Conservation (phyloP, 305 asterid species). For the Rubia balearica region DNA sequence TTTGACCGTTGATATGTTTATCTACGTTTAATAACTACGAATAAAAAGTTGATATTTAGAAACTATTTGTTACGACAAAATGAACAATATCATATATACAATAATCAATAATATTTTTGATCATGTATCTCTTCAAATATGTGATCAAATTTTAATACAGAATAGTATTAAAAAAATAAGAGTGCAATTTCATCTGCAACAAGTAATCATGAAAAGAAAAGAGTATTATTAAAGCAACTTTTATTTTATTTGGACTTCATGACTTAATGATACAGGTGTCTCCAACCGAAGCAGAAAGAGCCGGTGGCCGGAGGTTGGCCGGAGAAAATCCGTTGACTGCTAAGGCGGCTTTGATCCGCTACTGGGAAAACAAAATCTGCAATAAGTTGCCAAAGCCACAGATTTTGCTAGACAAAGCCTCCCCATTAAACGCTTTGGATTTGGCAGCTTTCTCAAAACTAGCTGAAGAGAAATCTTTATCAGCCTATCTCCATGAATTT, state of each 20-base stretch:
- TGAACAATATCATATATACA: no score
- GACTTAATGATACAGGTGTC: constrained; percentile 29
- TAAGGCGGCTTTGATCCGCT: constrained; percentile 47
- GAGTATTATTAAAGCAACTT: no score
- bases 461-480: constrained; percentile 49
- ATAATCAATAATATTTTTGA: no score
- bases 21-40: no score
- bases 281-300: constrained; percentile 20
- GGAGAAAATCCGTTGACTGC: constrained; percentile 61
- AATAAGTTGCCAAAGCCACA: constrained; percentile 54
- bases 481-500: constrained; percentile 51
- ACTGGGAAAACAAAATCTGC: constrained; percentile 68
- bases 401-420: constrained; percentile 51
- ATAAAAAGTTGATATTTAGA: no score
- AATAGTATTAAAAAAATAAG: no score
- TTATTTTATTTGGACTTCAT: not conserved
- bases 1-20: no score
- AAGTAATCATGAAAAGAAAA: no score
- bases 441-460: constrained; percentile 55
- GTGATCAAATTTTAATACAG: no score
- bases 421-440: constrained; percentile 52
- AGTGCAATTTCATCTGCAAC: no score
- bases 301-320: constrained; percentile 20
- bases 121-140: no score
- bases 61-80: no score